Base-by-base conservation (phyloP, 495 filamentous ascomycete species). In the Penicillium coprophilum region DNA sequence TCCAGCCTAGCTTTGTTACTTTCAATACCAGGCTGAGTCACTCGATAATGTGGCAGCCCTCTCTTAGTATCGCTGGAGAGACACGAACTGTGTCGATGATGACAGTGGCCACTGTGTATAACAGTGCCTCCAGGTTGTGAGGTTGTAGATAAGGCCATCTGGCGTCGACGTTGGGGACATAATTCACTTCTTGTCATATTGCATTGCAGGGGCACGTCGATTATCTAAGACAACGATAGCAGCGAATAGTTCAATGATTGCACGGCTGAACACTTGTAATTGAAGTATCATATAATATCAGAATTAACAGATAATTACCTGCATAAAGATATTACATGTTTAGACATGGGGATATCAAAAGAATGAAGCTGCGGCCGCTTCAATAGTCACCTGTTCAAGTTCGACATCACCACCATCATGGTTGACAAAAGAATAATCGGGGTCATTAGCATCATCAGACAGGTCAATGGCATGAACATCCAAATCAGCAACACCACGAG, bases 301-400 rank as follows among this genome's bases (percentile, higher is more conserved):
- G n/a, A 38, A 38, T 38, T 17, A 38, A 38, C 34, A 38, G 34
- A 17, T 38, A 17, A n/a, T 38, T 38, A 8, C 24, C 24, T 27
- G 24, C 7, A 27, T 27, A 27, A 6, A 4, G 24, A 27, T 27
- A 27, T 27, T 27, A 27, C 24, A 27, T 4, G 24, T 27, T 27
- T 47, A 31, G 23, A 28, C 23, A 28, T 46, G 13, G 13, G n/a
- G 8, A 28, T 10, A 28, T 47, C 17, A 47, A 15, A 47, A 47
- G 45, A 47, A 47, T 19, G 45, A 47, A 47, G 17, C 28, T 1
- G 45, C 45, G 2, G 45, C 45, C n/a, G 45, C 27, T 47, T 47
- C 27, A 47, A 47, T 47, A 17, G 27, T 47, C n/a, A 20, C 17
- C n/a, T 3, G 17, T 11, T 47, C 45, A 10, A 31, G 19, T 47